Percentiles rank a stretch among this genome's conserved stretches.
These are phyloP conservation scores for Centella asiatica DNA, from an alignment of 129 eudicot genomes.

Conservation along the genomic window DNA sequence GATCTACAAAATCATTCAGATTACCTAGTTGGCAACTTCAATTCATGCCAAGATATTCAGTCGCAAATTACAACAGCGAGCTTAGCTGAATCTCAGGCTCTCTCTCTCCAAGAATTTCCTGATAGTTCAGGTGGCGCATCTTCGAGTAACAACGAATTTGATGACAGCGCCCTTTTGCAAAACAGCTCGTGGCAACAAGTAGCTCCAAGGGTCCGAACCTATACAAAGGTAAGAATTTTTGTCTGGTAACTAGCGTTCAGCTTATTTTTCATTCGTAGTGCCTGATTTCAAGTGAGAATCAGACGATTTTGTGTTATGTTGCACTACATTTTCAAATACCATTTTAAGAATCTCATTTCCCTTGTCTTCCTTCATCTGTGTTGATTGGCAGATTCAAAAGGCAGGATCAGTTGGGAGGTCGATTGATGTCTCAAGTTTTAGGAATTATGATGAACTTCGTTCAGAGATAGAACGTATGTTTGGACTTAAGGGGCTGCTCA, in stretches of 20 bases:
- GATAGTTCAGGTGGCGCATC: constrained; percentile 94
- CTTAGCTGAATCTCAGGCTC: constrained; percentile 79
- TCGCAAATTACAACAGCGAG: constrained; percentile 89
- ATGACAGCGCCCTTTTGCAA: constrained; percentile 56
- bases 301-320: not conserved
- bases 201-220: constrained; percentile 68
- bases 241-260: not conserved
- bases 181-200: constrained; percentile 79
- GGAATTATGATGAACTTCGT: constrained; percentile 65
- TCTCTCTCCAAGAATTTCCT: constrained; percentile 71
- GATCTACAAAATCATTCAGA: constrained; percentile 62
- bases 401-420: constrained; percentile 98
- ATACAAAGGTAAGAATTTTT: constrained; percentile 57
- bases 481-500: constrained; percentile 86
- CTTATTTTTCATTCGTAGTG: not conserved
- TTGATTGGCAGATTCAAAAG: constrained; percentile 63
- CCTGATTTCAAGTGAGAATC: not conserved
- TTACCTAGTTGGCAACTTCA: constrained; percentile 59
- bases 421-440: constrained; percentile 81
- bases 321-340: not conserved
- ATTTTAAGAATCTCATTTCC: not conserved
- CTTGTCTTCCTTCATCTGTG: not conserved
- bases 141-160: constrained; percentile 85
- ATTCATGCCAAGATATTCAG: constrained; percentile 84
- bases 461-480: constrained; percentile 90